Conservation (phyloP, 106 monocot genomes). For the Narthecium ossifragum region DNA sequence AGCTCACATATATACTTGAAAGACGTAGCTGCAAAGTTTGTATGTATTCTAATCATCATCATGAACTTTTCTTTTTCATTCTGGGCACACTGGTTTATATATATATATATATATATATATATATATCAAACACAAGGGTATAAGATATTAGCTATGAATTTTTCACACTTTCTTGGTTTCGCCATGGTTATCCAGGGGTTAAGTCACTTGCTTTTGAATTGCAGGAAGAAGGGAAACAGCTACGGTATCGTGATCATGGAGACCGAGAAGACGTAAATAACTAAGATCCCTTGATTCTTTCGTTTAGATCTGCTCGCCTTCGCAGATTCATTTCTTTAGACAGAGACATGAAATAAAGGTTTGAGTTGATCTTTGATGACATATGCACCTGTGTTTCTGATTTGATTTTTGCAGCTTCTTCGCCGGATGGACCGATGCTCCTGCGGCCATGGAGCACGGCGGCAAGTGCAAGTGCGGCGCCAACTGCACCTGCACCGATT, state of each 20-base stretch:
- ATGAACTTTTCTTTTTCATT: neutral
- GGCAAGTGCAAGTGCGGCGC: conserved; percentile 14
- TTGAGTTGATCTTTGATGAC: no score
- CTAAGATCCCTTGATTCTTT: no score
- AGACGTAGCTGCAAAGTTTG: no score
- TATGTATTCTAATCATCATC: no score
- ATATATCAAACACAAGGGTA: neutral
- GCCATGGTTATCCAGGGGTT: no score
- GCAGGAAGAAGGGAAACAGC: conserved; percentile 89
- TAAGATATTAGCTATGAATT: no score
- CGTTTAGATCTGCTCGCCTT: no score
- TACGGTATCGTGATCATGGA: conserved; percentile 50
- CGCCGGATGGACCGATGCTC: neutral
- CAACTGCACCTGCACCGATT: conserved; percentile 8
- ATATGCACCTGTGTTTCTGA: no score
- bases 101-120: neutral
- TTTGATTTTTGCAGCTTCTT: conserved; percentile 7
- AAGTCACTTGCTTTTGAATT: conserved; percentile 6
- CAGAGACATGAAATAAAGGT: no score
- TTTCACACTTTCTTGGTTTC: no score
- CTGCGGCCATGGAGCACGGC: neutral
- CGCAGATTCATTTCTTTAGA: no score
- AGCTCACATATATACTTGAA: no score
- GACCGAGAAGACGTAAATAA: conserved; percentile 43
- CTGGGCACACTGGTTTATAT: neutral